Evolutionary conservation across 2,329 filamentous ascomycete genomes (phyloP), one percentile per base, ranked within the genome.

Genomic region (Epichloe uncinata): DNA sequence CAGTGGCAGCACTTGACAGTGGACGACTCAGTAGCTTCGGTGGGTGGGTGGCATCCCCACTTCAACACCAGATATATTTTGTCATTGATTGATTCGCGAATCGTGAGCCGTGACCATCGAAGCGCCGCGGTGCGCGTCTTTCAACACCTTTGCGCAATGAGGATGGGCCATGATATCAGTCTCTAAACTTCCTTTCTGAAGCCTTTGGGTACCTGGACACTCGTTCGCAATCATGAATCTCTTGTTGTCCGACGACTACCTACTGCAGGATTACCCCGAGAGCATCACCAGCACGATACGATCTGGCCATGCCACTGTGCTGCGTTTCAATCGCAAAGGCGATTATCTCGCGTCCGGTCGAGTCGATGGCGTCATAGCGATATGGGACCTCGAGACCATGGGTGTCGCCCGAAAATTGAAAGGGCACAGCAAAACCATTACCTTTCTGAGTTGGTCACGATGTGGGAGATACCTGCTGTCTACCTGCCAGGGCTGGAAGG

Each of bases 351-450:
- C 93, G 42, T 95, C 90, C 33, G 93, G 93, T 55, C 84, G 93
- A 63, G 87, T 89, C 54, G 93, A 98, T 69, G 93, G 93, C 57
- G 93, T 88, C 5, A 85, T 98, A 40, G 87, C 95, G 50, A 85
- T 98, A 44, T 98, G 95, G 77, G 93, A 98, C 63, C 81, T 97
- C 46, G 94, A 98, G 69, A 98, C 94, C 9, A 95, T 94, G 75
- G 91, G 93, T 37, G 87, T 97, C 4, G 93, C 93, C 52, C 84
- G 89, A 62, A 98, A 97, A 69, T 73, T 98, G 55, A 82, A 88
- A 56, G 93, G 91, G 12, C 93, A 98, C 69, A 95, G 87, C 47
- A 84, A 87, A 62, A 91, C 93, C 63, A 90, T 98, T 51, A 91
- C 95, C 58, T 95, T 87, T 47, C 69, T 98, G 53, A 95, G 90